These are phyloP conservation scores for Hygrophorus russula DNA, from an alignment of 768 basidiomycete species.

Conservation along the genomic window DNA sequence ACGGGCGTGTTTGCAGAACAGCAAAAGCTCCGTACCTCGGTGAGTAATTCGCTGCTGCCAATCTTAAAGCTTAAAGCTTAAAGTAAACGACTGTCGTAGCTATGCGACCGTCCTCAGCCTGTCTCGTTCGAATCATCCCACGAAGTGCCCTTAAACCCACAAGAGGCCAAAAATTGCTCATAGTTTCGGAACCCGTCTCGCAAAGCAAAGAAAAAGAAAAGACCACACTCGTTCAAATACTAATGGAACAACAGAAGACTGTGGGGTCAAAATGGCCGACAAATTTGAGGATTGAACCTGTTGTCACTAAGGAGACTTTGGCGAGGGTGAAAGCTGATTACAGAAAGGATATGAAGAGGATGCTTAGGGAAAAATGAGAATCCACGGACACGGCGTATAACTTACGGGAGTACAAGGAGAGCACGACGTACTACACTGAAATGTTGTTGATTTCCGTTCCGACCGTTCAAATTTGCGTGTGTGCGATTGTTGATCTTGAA, in stretches of 20 bases:
- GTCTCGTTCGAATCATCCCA: constrained; percentile 26
- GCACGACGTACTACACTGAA: too few species aligned
- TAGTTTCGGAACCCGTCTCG: constrained; percentile 17
- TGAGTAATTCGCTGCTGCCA: neutral
- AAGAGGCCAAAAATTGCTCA: constrained; percentile 21
- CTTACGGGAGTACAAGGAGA: too few species aligned
- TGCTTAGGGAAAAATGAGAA: constrained; percentile 32
- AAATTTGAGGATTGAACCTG: constrained; percentile 36
- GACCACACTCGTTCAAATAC: constrained; percentile 22
- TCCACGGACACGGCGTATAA: too few species aligned
- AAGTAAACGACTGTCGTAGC: too few species aligned
- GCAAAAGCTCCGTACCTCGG: too few species aligned
- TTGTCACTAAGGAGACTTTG: constrained; percentile 28
- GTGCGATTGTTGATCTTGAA: too few species aligned
- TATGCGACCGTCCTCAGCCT: constrained; percentile 27
- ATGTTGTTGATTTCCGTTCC: too few species aligned
- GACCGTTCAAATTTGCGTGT: too few species aligned
- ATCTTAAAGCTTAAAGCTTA: neutral
- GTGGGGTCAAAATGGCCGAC: constrained; percentile 28
- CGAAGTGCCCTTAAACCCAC: constrained; percentile 24
- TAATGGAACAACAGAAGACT: constrained; percentile 22
- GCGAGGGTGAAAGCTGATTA: constrained; percentile 26
- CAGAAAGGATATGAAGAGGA: constrained; percentile 25
- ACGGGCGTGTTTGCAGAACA: too few species aligned
- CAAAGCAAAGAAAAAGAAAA: neutral